These are phyloP conservation scores for Byssochlamys sp. DNA, from an alignment of 2,329 filamentous ascomycete genomes.

Conservation along the genomic window DNA sequence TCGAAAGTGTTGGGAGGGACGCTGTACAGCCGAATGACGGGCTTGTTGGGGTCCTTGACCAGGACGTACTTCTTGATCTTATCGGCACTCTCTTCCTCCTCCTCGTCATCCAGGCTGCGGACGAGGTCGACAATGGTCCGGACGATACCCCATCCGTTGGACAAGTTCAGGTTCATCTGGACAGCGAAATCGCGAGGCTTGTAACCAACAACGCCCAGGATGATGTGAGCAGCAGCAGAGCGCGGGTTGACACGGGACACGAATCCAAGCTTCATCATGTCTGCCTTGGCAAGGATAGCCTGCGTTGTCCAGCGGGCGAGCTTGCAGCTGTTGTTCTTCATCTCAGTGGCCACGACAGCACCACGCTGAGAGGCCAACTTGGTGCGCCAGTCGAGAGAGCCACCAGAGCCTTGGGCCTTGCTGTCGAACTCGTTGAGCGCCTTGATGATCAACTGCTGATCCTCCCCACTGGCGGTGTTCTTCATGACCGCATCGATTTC, in stretches of 20 bases:
- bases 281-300: conserved; percentile 91
- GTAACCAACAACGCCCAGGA: conserved; percentile 92
- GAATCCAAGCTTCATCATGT: conserved; percentile 97
- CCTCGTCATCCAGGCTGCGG: conserved; percentile 25
- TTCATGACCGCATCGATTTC: conserved; percentile 93
- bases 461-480: conserved; percentile 83
- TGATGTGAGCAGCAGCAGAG: conserved; percentile 83
- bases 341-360: conserved; percentile 95
- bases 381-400: conserved; percentile 89
- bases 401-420: conserved; percentile 90
- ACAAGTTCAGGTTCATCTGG: conserved; percentile 95
- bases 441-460: conserved; percentile 85
- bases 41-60: conserved; percentile 90
- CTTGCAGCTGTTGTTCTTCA: conserved; percentile 99
- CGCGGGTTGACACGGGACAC: conserved; percentile 90
- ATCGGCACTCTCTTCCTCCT: conserved; percentile 30
- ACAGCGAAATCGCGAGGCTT: conserved; percentile 93
- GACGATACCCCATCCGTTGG: conserved; percentile 98
- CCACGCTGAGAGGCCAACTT: conserved; percentile 91
- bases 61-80: conserved; percentile 43
- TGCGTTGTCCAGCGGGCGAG: conserved; percentile 95
- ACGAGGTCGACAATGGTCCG: conserved; percentile 89
- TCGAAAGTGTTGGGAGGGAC: conserved; percentile 82
- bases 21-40: conserved; percentile 83
- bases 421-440: conserved; percentile 98